Conservation (phyloP, 805 yeast species). For the Ogataea nonfermentans region DNA sequence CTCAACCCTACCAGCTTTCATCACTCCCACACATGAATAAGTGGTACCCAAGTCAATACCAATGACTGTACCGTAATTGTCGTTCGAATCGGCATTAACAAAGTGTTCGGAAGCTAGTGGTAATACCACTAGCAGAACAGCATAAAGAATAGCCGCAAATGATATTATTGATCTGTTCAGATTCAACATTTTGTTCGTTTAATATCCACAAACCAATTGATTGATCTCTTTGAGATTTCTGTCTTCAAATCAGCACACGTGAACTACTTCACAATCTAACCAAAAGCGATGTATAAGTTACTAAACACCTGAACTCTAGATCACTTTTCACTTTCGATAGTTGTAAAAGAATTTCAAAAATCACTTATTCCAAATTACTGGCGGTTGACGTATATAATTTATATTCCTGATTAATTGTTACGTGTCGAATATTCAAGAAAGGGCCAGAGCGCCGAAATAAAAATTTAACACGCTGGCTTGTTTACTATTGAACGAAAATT, state of each 20-base stretch:
- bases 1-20: constrained; percentile 63
- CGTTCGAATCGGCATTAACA: constrained; percentile 29
- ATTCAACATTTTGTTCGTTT: constrained; percentile 22
- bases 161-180: constrained; percentile 28
- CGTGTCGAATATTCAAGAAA: constrained; percentile 23
- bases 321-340: too few relatives aligned
- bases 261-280: too few relatives aligned
- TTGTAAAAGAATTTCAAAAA: neutral
- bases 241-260: too few relatives aligned
- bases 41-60: constrained; percentile 98
- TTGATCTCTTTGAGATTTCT: neutral
- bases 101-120: constrained; percentile 29
- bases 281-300: too few relatives aligned
- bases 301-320: too few relatives aligned
- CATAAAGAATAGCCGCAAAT: constrained; percentile 29
- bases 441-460: constrained; percentile 1
- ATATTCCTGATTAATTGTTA: constrained; percentile 6
- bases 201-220: constrained; percentile 4
- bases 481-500: constrained; percentile 1
- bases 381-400: neutral
- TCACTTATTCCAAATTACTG: neutral
- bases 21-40: constrained; percentile 94
- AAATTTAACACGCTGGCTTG: constrained; percentile 22
- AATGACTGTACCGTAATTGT: constrained; percentile 49
- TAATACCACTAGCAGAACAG: constrained; percentile 28